A percentile compares a stretch with the other conserved stretches of the same genome.
These are phyloP conservation scores for Vaccinium macrocarpon DNA, from an alignment of 148 eudicot species.

Conservation along the genomic window DNA sequence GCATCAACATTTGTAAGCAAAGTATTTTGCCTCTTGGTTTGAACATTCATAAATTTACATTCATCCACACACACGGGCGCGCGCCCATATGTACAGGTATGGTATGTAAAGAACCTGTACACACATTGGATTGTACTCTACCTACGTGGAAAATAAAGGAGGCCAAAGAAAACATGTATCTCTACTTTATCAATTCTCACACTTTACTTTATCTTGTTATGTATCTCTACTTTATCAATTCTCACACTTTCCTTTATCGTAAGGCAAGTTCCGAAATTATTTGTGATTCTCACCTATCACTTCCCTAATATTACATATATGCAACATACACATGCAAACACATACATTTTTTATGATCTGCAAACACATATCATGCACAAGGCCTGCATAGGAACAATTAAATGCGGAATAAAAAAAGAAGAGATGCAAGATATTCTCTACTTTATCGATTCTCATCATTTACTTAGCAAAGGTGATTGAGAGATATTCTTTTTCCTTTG, in stretches of 20 bases:
- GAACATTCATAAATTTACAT: too few species aligned
- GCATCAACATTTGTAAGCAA: too few species aligned
- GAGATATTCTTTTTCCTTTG: too few species aligned
- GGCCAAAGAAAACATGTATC: not conserved
- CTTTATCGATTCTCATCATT: not conserved
- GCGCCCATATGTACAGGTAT: too few species aligned
- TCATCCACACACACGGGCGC: too few species aligned
- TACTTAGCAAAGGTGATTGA: not conserved
- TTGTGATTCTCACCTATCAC: not conserved
- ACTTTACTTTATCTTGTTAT: not conserved
- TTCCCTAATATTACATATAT: not conserved
- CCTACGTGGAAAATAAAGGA: not conserved
- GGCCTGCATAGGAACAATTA: too few species aligned
- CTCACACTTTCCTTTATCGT: not conserved
- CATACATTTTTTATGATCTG: too few species aligned
- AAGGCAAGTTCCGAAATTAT: not conserved
- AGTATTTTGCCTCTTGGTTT: too few species aligned
- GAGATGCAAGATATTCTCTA: too few species aligned
- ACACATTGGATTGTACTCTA: not conserved
- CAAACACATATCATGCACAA: too few species aligned
- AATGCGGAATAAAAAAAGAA: too few species aligned
- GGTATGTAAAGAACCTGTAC: not conserved
- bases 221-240: not conserved
- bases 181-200: not conserved
- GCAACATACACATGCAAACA: not conserved